These are phyloP conservation scores for Quercus engelmannii DNA, from an alignment of 306 rosid genomes.

Conservation along the genomic window DNA sequence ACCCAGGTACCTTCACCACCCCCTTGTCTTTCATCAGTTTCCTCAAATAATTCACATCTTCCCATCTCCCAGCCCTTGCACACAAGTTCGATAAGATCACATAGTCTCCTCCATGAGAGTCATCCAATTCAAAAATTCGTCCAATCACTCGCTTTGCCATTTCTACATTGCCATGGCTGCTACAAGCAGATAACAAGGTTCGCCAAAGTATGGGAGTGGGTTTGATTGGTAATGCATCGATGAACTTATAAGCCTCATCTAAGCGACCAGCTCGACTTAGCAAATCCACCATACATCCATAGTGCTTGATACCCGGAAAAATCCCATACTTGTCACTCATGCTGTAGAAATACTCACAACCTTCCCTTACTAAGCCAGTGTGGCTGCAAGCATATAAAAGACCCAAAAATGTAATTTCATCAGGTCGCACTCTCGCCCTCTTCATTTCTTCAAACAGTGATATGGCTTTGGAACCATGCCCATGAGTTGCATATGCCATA, in stretches of 20 bases:
- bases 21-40: conserved; percentile 67
- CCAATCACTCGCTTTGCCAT: conserved; percentile 58
- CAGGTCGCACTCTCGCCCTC: conserved; percentile 50
- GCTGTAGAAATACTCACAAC: conserved; percentile 47
- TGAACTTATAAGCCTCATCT: conserved; percentile 67
- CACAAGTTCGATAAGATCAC: conserved; percentile 76
- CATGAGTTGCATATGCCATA: conserved; percentile 73
- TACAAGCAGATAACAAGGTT: conserved; percentile 69
- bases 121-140: conserved; percentile 62
- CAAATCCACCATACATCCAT: conserved; percentile 90
- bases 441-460: conserved; percentile 70
- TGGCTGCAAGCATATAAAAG: conserved; percentile 81
- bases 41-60: conserved; percentile 66
- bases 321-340: conserved; percentile 60
- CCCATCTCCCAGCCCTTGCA: conserved; percentile 74
- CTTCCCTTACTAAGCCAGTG: conserved; percentile 70
- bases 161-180: conserved; percentile 65
- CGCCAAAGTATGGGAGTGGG: conserved; percentile 80
- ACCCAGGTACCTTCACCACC: conserved; percentile 70
- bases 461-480: conserved; percentile 55
- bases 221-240: conserved; percentile 51
- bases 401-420: conserved; percentile 71
- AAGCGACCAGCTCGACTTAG: conserved; percentile 72
- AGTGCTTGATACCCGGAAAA: conserved; percentile 66
- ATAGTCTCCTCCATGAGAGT: conserved; percentile 86